These are phyloP conservation scores for Colletotrichum sp. DNA, from an alignment of 2,329 filamentous ascomycete species.

Conservation along the genomic window DNA sequence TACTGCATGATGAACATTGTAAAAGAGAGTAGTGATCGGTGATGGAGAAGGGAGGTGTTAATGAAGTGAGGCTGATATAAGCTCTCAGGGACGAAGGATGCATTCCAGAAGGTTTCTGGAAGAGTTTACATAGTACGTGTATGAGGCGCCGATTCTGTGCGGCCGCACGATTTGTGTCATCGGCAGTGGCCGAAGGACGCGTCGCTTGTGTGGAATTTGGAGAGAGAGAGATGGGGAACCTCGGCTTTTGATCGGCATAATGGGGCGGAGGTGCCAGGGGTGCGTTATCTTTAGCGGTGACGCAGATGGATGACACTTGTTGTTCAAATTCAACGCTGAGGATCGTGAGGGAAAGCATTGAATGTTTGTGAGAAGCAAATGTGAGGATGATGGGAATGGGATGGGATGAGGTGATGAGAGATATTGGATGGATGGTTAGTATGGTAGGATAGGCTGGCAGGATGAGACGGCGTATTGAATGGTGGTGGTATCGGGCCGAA, in stretches of 20 bases:
- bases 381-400: background rate
- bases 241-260: conserved; percentile 15
- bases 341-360: background rate
- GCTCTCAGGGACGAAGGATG: background rate
- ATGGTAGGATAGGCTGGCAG: background rate
- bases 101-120: background rate
- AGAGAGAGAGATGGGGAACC: background rate
- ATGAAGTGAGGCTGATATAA: background rate
- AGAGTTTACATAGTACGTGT: background rate
- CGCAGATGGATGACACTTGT: background rate
- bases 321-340: background rate
- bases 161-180: background rate
- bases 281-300: background rate
- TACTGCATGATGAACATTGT: background rate
- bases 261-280: background rate
- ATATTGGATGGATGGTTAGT: background rate
- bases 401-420: background rate
- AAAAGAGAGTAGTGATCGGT: background rate
- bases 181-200: background rate
- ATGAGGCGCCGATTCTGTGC: background rate
- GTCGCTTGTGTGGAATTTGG: background rate
- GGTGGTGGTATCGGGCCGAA: background rate
- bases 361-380: background rate
- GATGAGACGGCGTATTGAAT: background rate
- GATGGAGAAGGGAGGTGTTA: background rate